A percentile compares a stretch with the other conserved stretches of the same genome.
Conservation (phyloP, 2,329 filamentous ascomycete genomes). For the Chalara sp. region DNA sequence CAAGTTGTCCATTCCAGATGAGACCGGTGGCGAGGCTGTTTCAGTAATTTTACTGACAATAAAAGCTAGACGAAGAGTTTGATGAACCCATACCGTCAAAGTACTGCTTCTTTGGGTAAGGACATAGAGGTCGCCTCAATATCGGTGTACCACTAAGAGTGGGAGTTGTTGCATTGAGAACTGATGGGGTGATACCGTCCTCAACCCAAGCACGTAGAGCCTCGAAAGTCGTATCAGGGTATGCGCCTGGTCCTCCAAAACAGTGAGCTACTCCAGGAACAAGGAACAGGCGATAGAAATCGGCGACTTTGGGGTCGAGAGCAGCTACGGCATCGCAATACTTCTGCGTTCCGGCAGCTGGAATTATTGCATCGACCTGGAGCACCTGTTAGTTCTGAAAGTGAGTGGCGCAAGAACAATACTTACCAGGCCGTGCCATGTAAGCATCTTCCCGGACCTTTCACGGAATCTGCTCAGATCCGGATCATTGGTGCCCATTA, state of each 20-base stretch:
- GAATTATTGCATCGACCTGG: neutral
- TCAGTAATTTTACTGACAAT: too few species aligned
- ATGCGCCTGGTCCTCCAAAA: conserved; percentile 20
- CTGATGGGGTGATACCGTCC: neutral
- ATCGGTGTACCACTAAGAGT: neutral
- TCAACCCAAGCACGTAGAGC: neutral
- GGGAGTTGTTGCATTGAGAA: neutral
- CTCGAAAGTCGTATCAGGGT: conserved; percentile 11
- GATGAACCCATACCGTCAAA: too few species aligned
- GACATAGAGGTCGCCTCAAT: neutral
- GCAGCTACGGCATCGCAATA: conserved; percentile 21
- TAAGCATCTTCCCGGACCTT: conserved; percentile 9
- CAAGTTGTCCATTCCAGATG: too few species aligned
- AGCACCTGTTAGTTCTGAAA: too few species aligned
- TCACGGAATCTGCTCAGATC: conserved; percentile 8
- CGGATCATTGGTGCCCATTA: conserved; percentile 8
- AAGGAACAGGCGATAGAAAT: conserved; percentile 28
- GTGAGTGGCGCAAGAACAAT: too few species aligned
- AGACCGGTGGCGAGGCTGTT: too few species aligned
- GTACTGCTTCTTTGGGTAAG: neutral
- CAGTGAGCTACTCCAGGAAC: conserved; percentile 30
- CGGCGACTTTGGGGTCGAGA: conserved; percentile 15
- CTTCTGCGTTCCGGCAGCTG: conserved; percentile 10
- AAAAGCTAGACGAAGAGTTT: too few species aligned
- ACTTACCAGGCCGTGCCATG: conserved; percentile 7